A percentile compares a stretch with the other conserved stretches of the same genome.
Conservation (phyloP, 2,329 filamentous ascomycete genomes). For the Remersonia thermophila region DNA sequence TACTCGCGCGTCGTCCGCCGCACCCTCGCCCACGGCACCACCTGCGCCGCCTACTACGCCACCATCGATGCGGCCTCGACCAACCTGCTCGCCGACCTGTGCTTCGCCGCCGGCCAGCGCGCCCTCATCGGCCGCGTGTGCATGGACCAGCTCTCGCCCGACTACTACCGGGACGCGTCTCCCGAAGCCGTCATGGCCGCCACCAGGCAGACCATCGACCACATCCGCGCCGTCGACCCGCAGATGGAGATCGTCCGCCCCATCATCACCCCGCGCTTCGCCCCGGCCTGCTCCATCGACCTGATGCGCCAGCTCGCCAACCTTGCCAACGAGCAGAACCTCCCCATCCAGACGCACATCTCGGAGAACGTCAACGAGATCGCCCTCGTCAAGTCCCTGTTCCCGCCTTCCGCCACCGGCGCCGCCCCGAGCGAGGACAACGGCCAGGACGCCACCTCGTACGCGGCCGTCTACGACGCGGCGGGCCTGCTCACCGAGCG, state of each 20-base stretch:
- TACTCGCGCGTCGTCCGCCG: slow-evolving; percentile 69
- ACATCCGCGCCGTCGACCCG: slow-evolving; percentile 59
- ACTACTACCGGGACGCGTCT: slow-evolving; percentile 67
- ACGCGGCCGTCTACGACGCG: slow-evolving; percentile 69
- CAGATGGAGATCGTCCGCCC: slow-evolving; percentile 53
- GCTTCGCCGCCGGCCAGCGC: slow-evolving; percentile 66
- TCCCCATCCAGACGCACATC: slow-evolving; percentile 81
- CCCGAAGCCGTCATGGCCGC: slow-evolving; percentile 42
- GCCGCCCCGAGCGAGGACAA: slow-evolving; percentile 20
- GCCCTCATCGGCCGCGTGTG: slow-evolving; percentile 90
- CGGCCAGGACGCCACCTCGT: slow-evolving; percentile 30
- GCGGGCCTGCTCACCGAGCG: slow-evolving; percentile 54
- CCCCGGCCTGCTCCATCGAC: slow-evolving; percentile 46
- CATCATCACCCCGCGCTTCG: slow-evolving; percentile 66
- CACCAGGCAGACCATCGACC: slow-evolving; percentile 47
- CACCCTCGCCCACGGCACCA: slow-evolving; percentile 82
- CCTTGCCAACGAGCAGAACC: slow-evolving; percentile 45
- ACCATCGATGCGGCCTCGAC: slow-evolving; percentile 78
- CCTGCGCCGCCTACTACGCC: slow-evolving; percentile 87
- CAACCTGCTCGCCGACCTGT: slow-evolving; percentile 81
- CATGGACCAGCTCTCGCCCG: slow-evolving; percentile 73
- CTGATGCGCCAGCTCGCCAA: slow-evolving; percentile 52
- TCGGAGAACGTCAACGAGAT: slow-evolving; percentile 72
- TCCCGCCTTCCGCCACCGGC: slow-evolving; percentile 34
- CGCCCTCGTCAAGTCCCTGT: slow-evolving; percentile 54